A percentile compares a stretch with the other conserved stretches of the same genome.
Conservation (phyloP, 768 basidiomycete genomes). For the Crassisporium funariophilum region DNA sequence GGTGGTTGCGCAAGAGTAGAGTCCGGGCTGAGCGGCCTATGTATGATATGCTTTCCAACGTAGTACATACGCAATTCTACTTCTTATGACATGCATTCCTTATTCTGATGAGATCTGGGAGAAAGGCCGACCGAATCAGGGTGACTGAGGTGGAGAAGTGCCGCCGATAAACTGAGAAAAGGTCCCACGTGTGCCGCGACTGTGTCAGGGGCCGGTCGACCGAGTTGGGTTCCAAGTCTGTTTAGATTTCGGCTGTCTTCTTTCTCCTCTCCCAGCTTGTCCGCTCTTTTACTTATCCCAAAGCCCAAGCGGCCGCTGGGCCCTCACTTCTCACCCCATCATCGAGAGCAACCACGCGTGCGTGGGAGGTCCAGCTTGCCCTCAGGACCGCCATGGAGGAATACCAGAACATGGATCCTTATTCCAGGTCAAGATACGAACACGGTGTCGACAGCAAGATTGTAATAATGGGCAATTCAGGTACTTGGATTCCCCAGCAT, state of each 20-base stretch:
- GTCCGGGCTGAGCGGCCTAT: slow-evolving; percentile 21
- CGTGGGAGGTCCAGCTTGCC: slow-evolving; percentile 19
- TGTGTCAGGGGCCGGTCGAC: slow-evolving; percentile 29
- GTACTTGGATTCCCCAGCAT: slow-evolving; percentile 24
- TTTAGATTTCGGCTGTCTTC: slow-evolving; percentile 27
- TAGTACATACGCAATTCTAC: slow-evolving; percentile 20
- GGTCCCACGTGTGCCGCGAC: slow-evolving; percentile 36
- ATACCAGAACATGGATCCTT: slow-evolving; percentile 59
- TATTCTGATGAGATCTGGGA: slow-evolving; percentile 2
- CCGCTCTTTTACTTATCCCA: slow-evolving; percentile 31
- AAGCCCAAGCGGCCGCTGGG: slow-evolving; percentile 52
- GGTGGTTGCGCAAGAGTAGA: slow-evolving; percentile 70
- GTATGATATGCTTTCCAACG: too few relatives aligned
- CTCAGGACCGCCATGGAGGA: slow-evolving; percentile 61
- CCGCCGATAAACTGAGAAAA: slow-evolving; percentile 18
- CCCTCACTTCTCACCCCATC: slow-evolving; percentile 24
- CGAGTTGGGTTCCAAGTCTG: slow-evolving; percentile 28
- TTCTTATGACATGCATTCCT: slow-evolving; percentile 8
- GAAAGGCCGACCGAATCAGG: background rate
- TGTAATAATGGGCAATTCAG: slow-evolving; percentile 88
- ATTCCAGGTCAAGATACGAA: slow-evolving; percentile 69
- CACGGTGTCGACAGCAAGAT: slow-evolving; percentile 93
- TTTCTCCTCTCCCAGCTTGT: slow-evolving; percentile 28
- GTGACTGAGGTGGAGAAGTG: slow-evolving; percentile 6
- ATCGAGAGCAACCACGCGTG: slow-evolving; percentile 17